A percentile compares a stretch with the other conserved stretches of the same genome.
These are phyloP conservation scores for Capillidium heterosporum DNA, from an alignment of 371 early-diverging fungal species.

Conservation along the genomic window DNA sequence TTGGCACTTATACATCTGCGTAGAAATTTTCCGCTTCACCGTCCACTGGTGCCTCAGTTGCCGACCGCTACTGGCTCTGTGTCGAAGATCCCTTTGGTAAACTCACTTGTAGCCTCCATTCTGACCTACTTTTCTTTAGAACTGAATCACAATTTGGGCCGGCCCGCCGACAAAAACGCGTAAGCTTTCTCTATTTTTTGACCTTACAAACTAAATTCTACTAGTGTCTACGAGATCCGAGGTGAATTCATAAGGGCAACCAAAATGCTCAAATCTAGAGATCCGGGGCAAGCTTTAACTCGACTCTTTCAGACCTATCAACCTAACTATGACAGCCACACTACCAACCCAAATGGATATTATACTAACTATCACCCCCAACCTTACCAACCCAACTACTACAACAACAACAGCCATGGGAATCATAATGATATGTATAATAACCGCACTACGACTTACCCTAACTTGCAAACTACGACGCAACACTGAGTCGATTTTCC, in stretches of 20 bases:
- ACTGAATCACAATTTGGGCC: constrained; percentile 16
- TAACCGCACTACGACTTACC: too few species aligned
- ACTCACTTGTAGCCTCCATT: neutral
- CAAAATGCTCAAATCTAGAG: constrained; percentile 9
- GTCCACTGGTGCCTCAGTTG: neutral
- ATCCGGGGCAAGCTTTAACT: neutral
- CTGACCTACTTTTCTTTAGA: neutral
- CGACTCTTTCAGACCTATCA: neutral
- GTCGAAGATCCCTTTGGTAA: constrained; percentile 9
- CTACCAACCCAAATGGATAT: neutral
- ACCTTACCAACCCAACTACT: too few species aligned
- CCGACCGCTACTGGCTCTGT: constrained; percentile 6
- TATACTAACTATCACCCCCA: neutral
- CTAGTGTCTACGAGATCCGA: constrained; percentile 15
- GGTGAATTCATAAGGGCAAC: constrained; percentile 20
- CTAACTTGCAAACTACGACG: neutral
- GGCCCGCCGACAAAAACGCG: constrained; percentile 14
- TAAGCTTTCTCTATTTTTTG: constrained; percentile 4
- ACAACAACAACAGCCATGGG: too few species aligned
- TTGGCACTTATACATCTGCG: neutral
- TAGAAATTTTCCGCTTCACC: constrained; percentile 3
- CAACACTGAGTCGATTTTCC: neutral
- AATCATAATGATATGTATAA: too few species aligned
- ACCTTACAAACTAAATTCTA: neutral
- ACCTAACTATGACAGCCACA: neutral